A percentile compares a stretch with the other conserved stretches of the same genome.
Conservation (phyloP, 148 eudicot genomes). For the Vaccinium myrtillus region DNA sequence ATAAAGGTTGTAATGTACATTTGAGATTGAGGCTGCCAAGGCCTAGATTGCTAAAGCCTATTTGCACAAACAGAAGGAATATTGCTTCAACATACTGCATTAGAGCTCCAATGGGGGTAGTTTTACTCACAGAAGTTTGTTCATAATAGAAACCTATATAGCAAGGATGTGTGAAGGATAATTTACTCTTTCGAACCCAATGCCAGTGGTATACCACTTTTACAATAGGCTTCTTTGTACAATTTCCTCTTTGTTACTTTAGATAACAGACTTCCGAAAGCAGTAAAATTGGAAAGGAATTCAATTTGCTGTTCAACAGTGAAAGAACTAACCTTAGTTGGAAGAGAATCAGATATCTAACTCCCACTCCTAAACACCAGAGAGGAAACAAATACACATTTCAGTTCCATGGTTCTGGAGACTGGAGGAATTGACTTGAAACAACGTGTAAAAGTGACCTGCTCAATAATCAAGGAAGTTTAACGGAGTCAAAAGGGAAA, state of each 20-base stretch:
- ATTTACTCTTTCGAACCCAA: neutral
- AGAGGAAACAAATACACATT: conserved; percentile 89
- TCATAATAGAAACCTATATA: neutral
- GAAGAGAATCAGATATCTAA: conserved; percentile 79
- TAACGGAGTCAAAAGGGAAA: conserved; percentile 5
- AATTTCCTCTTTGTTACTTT: neutral
- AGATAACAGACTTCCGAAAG: neutral
- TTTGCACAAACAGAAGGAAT: neutral
- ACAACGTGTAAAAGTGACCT: conserved; percentile 98
- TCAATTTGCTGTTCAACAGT: neutral
- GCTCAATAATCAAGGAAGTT: conserved; percentile 24
- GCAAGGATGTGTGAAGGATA: neutral
- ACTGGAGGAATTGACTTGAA: conserved; percentile 96
- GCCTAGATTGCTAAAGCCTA: no score
- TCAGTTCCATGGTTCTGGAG: conserved; percentile 99
- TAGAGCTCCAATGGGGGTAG: neutral
- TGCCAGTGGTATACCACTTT: neutral
- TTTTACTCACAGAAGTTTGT: neutral
- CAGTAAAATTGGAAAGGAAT: neutral
- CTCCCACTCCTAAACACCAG: conserved; percentile 87
- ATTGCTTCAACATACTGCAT: neutral
- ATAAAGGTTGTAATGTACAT: no score
- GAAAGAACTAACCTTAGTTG: conserved; percentile 62
- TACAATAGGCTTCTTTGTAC: neutral
- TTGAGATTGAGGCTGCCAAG: no score